Conservation (phyloP, 768 basidiomycete species). For the Lentinula aciculospora region DNA sequence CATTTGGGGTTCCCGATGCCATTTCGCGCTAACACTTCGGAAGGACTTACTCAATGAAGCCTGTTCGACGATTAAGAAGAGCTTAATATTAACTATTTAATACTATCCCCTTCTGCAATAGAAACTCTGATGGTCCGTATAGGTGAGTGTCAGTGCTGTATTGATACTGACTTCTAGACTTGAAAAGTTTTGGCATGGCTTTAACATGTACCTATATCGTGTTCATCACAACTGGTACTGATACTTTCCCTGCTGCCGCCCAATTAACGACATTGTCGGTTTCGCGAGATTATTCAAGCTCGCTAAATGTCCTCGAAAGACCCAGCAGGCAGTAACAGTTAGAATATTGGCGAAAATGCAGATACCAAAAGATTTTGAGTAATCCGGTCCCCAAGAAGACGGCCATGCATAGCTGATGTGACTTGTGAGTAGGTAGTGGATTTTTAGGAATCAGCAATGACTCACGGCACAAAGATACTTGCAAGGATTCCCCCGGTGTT, state of each 20-base stretch:
- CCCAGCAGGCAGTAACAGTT: constrained; percentile 42
- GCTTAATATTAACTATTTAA: too few species aligned
- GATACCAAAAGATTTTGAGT: constrained; percentile 66
- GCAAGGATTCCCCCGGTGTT: constrained; percentile 81
- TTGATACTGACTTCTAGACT: too few species aligned
- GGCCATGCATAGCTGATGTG: constrained; percentile 53
- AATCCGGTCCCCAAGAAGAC: constrained; percentile 62
- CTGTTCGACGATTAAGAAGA: too few species aligned
- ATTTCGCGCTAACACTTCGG: too few species aligned
- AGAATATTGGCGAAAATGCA: constrained; percentile 54
- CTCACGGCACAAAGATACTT: constrained; percentile 79
- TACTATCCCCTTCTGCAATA: too few species aligned
- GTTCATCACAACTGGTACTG: background rate
- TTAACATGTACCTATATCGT: too few species aligned
- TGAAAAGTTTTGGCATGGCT: too few species aligned
- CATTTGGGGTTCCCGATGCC: too few species aligned
- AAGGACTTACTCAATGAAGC: too few species aligned
- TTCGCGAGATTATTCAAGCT: constrained; percentile 25
- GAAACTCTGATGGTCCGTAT: too few species aligned
- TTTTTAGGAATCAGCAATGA: constrained; percentile 12
- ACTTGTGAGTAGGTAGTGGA: background rate
- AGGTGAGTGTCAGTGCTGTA: too few species aligned
- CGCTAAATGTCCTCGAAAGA: constrained; percentile 38
- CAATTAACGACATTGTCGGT: background rate
- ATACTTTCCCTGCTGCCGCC: background rate